Evolutionary conservation across 2,329 filamentous ascomycete species (phyloP).

Genomic region (Sphaerostilbella broomeana): DNA sequence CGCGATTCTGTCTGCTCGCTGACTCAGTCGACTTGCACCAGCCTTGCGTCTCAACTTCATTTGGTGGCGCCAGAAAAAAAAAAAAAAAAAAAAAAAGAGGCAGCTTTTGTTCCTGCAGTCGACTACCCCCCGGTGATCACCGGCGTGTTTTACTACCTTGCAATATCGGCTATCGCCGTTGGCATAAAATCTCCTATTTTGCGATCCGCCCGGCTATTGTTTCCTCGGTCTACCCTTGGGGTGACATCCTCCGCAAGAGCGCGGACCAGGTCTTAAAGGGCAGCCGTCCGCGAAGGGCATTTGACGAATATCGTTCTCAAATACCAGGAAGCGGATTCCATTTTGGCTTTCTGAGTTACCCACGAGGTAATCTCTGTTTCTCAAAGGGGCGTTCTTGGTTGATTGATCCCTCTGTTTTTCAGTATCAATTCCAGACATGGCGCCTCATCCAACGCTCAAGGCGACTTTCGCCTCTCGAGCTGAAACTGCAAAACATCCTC

Average conservation of each 20-base stretch:
- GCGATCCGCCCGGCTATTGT: slow-evolving; percentile 5
- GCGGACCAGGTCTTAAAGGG: no score
- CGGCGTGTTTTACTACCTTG: slow-evolving; percentile 1
- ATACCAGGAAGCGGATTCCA: no score
- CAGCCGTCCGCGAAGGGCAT: no score
- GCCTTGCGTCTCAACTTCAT: no score
- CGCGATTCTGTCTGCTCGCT: no score
- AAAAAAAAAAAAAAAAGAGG: no score
- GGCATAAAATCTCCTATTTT: slow-evolving; percentile 6
- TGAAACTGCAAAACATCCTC: slow-evolving; percentile 47
- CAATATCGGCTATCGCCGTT: slow-evolving; percentile 12
- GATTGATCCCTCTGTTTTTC: not conserved
- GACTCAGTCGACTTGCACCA: no score
- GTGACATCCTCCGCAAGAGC: no score
- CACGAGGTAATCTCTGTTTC: not conserved
- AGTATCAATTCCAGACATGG: slow-evolving; percentile 21
- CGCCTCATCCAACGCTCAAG: slow-evolving; percentile 41
- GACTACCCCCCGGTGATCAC: slow-evolving; percentile 8
- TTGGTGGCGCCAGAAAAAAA: no score
- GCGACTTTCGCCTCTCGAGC: slow-evolving; percentile 48
- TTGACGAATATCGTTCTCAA: no score
- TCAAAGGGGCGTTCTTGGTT: not conserved
- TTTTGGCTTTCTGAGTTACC: no score
- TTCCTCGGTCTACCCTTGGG: slow-evolving; percentile 4
- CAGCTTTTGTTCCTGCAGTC: no score